Evolutionary conservation across 352 stramenopile species (phyloP).

Genomic region (Phytopythium delawarense): DNA sequence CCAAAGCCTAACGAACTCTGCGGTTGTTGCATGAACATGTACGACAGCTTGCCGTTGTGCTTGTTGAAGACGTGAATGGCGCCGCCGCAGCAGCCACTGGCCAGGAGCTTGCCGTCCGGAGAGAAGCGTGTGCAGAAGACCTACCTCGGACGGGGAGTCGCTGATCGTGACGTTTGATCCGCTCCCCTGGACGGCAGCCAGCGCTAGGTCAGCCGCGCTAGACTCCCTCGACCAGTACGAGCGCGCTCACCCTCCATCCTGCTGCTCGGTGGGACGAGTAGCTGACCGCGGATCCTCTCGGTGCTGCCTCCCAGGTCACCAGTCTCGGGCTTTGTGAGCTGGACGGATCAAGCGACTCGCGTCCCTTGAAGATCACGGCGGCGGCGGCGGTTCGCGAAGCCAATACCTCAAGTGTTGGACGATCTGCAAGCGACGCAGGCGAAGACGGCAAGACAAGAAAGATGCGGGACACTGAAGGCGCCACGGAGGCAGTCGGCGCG

Average conservation of each 20-base stretch:
- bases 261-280: not conserved
- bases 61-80: conserved; percentile 85
- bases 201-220: not conserved
- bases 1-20: conserved; percentile 63
- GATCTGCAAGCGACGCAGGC: not conserved
- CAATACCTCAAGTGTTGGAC: too few species aligned
- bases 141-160: conserved; percentile 85
- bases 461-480: not conserved
- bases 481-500: not conserved
- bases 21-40: conserved; percentile 80
- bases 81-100: conserved; percentile 81
- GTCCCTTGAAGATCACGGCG: conserved; percentile 24
- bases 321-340: not conserved
- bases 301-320: too few species aligned
- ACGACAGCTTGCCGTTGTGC: conserved; percentile 69
- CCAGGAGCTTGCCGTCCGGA: conserved; percentile 77
- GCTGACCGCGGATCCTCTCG: not conserved
- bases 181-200: conserved; percentile 12
- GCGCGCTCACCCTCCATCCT: conserved; percentile 28
- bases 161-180: conserved; percentile 82
- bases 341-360: not conserved
- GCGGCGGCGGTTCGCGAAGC: conserved; percentile 1
- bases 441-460: not conserved
- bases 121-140: conserved; percentile 87
- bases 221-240: not conserved